A percentile compares a stretch with the other conserved stretches of the same genome.
These are phyloP conservation scores for Colletotrichum filicis DNA, from an alignment of 2,329 filamentous ascomycete genomes.

Conservation along the genomic window DNA sequence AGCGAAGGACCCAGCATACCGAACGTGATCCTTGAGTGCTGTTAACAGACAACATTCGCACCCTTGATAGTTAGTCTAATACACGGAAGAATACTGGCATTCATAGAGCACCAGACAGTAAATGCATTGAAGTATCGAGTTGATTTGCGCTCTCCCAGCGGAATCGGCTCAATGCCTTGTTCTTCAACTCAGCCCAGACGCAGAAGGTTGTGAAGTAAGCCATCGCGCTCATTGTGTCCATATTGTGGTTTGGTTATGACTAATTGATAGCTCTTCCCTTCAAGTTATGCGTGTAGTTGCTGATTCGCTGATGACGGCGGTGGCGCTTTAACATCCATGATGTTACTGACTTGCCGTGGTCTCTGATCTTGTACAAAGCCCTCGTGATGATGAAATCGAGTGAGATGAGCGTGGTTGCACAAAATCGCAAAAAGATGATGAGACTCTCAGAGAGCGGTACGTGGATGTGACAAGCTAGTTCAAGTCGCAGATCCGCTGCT, in stretches of 20 bases:
- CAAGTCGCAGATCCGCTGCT: neutral
- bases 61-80: constrained; percentile 14
- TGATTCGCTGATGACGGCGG: neutral
- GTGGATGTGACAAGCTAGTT: neutral
- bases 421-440: neutral
- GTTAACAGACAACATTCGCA: neutral
- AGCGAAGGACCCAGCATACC: constrained; percentile 70
- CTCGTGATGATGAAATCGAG: too few relatives aligned
- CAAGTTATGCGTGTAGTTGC: neutral
- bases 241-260: neutral
- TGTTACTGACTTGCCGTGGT: neutral
- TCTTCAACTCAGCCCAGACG: constrained; percentile 50
- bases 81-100: constrained; percentile 58
- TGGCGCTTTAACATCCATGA: constrained; percentile 16
- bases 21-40: constrained; percentile 63
- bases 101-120: constrained; percentile 61
- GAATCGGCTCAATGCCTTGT: constrained; percentile 55
- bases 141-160: constrained; percentile 52
- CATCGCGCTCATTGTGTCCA: neutral
- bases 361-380: too few relatives aligned
- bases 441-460: neutral
- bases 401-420: neutral
- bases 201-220: constrained; percentile 5
- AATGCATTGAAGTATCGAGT: constrained; percentile 57
- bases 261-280: neutral